Conservation (phyloP, 148 eudicot genomes). For the Heliosperma pusillum region DNA sequence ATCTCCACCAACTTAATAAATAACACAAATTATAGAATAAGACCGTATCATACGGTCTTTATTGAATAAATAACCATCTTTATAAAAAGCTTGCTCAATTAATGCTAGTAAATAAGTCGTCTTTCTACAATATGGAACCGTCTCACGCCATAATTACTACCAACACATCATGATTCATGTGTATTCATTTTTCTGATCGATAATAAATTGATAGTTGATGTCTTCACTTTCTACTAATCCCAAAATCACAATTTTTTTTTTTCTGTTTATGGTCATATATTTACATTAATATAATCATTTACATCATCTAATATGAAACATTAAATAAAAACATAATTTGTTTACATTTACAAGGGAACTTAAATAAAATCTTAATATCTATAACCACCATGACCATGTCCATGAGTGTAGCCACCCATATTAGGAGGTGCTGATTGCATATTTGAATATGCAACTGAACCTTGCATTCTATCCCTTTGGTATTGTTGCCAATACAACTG, state of each 20-base stretch:
- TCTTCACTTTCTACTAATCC: background rate
- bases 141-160: too few species aligned
- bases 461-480: conserved; percentile 62
- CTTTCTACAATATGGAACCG: too few species aligned
- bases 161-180: too few species aligned
- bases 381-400: conserved; percentile 16
- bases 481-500: conserved; percentile 84
- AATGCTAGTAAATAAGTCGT: too few species aligned
- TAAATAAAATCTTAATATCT: background rate
- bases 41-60: too few species aligned
- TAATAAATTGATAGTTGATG: too few species aligned
- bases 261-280: background rate
- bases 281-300: too few species aligned
- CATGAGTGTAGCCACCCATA: conserved; percentile 33
- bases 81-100: too few species aligned
- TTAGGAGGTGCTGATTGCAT: conserved; percentile 36
- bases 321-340: background rate
- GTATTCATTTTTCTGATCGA: too few species aligned
- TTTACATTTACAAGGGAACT: background rate
- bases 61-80: too few species aligned
- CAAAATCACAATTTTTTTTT: background rate
- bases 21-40: too few species aligned
- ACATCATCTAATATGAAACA: background rate
- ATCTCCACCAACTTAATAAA: too few species aligned
- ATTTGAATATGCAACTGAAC: conserved; percentile 39